Conservation (phyloP, 2,329 filamentous ascomycete genomes). For the Trichocomaceae sp. region DNA sequence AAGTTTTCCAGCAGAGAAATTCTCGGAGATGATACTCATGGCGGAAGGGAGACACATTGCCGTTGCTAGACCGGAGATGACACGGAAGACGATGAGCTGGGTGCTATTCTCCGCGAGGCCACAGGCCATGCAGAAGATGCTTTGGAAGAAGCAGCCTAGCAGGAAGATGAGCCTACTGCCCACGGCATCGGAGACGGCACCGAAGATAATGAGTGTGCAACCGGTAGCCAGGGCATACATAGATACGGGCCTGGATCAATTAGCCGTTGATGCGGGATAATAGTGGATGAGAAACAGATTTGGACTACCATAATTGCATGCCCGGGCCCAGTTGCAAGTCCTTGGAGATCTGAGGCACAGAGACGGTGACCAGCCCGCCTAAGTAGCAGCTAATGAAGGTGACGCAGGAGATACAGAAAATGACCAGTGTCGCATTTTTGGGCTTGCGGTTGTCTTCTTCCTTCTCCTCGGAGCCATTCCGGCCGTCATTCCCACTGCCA, state of each 20-base stretch:
- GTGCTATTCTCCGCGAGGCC: slow-evolving; percentile 29
- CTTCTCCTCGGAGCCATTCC: no score
- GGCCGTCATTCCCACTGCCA: no score
- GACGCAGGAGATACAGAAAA: not conserved
- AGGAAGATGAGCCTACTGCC: slow-evolving; percentile 42
- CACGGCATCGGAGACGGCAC: slow-evolving; percentile 45
- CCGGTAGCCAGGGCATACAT: slow-evolving; percentile 34
- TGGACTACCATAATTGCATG: slow-evolving; percentile 18
- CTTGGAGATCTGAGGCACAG: not conserved
- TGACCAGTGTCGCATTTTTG: no score
- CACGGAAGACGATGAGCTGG: slow-evolving; percentile 43
- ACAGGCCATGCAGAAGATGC: slow-evolving; percentile 35
- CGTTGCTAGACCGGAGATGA: slow-evolving; percentile 37
- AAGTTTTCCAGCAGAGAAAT: slow-evolving; percentile 37
- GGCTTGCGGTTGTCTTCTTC: no score
- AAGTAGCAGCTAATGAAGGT: not conserved
- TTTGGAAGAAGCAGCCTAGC: slow-evolving; percentile 37
- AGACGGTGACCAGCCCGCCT: not conserved
- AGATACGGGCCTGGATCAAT: no score
- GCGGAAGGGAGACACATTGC: slow-evolving; percentile 42
- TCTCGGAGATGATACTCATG: slow-evolving; percentile 43
- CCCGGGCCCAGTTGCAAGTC: slow-evolving; percentile 18
- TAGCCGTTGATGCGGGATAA: no score
- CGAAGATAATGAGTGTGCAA: slow-evolving; percentile 42
- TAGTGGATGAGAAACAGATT: slow-evolving; percentile 21